Percentiles rank a stretch among this genome's conserved stretches.
Evolutionary conservation across 495 filamentous ascomycete species (phyloP).

Genomic region (Daldinia grandis): DNA sequence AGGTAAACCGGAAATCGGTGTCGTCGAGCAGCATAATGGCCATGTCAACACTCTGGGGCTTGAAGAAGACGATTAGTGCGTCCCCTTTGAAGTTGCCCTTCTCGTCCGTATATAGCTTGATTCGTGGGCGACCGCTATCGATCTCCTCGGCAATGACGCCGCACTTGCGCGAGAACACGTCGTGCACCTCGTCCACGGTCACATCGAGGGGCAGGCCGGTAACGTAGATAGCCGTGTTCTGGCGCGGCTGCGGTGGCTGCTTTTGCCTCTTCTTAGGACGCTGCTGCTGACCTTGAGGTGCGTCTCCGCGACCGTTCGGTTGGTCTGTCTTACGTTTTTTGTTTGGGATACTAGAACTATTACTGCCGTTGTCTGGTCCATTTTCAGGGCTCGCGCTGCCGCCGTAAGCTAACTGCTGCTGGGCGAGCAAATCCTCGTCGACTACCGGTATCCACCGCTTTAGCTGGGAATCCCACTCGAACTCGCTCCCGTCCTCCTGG

Average conservation of each 20-base stretch:
- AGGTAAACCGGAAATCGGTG: constrained; percentile 77
- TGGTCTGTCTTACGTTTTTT: constrained; percentile 80
- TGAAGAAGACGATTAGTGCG: constrained; percentile 91
- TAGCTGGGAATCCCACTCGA: constrained; percentile 74
- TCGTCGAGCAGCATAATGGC: constrained; percentile 94
- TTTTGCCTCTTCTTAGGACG: constrained; percentile 45
- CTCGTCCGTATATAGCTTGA: constrained; percentile 91
- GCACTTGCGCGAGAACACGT: constrained; percentile 83
- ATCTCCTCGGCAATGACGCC: constrained; percentile 96
- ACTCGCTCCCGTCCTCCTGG: constrained; percentile 84
- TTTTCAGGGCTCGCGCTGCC: constrained; percentile 64
- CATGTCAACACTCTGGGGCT: constrained; percentile 85
- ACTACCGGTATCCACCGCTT: constrained; percentile 84
- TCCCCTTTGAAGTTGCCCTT: constrained; percentile 90
- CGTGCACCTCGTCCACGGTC: constrained; percentile 78
- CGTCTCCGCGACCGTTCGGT: constrained; percentile 48
- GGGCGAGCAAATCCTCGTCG: constrained; percentile 80
- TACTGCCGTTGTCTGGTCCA: constrained; percentile 47
- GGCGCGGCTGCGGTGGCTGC: constrained; percentile 58
- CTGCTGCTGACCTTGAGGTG: constrained; percentile 30
- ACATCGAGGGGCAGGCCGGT: constrained; percentile 83
- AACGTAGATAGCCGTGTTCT: constrained; percentile 92
- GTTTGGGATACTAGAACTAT: constrained; percentile 45
- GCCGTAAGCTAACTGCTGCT: constrained; percentile 80
- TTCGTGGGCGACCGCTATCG: constrained; percentile 81